A percentile compares a stretch with the other conserved stretches of the same genome.
Evolutionary conservation across 139 green algal genomes (phyloP).

Genomic region (Chlamydomonas applanata): DNA sequence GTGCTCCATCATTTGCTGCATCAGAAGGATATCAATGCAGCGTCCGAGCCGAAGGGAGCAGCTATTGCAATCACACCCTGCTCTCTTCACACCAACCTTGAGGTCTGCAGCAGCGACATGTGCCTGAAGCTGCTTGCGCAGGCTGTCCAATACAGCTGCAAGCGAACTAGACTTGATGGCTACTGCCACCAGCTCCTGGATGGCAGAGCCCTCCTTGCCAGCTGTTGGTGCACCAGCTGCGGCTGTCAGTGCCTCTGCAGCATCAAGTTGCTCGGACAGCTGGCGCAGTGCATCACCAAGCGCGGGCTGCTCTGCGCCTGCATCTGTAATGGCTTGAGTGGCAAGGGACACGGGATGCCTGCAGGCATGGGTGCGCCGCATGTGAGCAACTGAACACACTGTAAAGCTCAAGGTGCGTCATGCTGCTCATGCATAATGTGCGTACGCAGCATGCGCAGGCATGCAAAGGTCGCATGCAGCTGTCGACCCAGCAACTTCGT

Average conservation of each 20-base stretch:
- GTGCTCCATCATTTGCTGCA: too few species aligned
- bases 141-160: conserved; percentile 2
- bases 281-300: background rate
- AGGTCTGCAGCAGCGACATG: background rate
- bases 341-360: conserved; percentile 45
- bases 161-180: conserved; percentile 4
- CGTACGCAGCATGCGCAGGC: background rate
- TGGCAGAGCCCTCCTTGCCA: background rate
- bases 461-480: background rate
- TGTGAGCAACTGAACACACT: too few species aligned
- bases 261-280: background rate
- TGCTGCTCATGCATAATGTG: too few species aligned
- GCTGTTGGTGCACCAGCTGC: background rate
- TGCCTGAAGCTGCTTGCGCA: background rate
- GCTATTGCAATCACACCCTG: too few species aligned
- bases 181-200: conserved; percentile 8
- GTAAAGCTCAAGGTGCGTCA: too few species aligned
- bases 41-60: too few species aligned
- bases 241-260: background rate
- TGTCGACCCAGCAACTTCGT: background rate
- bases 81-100: background rate
- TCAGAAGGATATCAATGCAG: too few species aligned
- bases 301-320: background rate
- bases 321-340: conserved; percentile 21
- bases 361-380: background rate